Conservation (phyloP, 495 filamentous ascomycete genomes). For the Annulohypoxylon maeteangense region DNA sequence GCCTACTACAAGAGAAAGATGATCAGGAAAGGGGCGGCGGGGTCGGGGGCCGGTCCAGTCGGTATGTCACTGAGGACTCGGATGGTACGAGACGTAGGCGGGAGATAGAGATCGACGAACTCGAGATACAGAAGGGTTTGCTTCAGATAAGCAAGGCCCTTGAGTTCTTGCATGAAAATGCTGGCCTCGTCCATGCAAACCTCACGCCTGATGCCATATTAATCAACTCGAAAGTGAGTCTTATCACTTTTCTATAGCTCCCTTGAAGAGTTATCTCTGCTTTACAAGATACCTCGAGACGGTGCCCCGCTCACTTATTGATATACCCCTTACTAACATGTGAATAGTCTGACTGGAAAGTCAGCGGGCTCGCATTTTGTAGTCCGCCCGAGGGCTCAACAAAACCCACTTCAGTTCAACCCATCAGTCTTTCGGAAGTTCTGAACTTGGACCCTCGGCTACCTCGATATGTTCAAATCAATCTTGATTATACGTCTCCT, state of each 20-base stretch:
- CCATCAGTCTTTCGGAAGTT: constrained; percentile 83
- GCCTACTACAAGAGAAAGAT: constrained; percentile 87
- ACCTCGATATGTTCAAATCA: constrained; percentile 84
- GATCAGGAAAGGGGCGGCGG: constrained; percentile 79
- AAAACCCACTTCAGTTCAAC: constrained; percentile 73
- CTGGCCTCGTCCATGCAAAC: constrained; percentile 91
- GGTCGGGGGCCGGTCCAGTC: constrained; percentile 74
- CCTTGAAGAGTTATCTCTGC: background rate
- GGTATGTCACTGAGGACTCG: constrained; percentile 83
- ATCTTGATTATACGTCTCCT: constrained; percentile 91
- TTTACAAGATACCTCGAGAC: background rate
- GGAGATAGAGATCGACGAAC: constrained; percentile 94
- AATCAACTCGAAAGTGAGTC: constrained; percentile 85
- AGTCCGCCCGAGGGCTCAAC: constrained; percentile 76
- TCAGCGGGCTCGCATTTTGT: constrained; percentile 91
- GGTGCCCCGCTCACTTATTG: background rate
- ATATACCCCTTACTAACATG: constrained; percentile 34
- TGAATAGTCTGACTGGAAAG: constrained; percentile 92
- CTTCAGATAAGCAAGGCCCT: constrained; percentile 93
- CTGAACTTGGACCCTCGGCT: constrained; percentile 86
- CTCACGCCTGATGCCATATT: constrained; percentile 95
- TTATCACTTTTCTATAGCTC: background rate
- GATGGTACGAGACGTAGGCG: constrained; percentile 77
- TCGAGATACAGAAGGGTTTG: constrained; percentile 96
- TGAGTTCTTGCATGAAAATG: constrained; percentile 97